Evolutionary conservation across 2,329 filamentous ascomycete species (phyloP).

Genomic region (Byssoonygena ceratinophila): DNA sequence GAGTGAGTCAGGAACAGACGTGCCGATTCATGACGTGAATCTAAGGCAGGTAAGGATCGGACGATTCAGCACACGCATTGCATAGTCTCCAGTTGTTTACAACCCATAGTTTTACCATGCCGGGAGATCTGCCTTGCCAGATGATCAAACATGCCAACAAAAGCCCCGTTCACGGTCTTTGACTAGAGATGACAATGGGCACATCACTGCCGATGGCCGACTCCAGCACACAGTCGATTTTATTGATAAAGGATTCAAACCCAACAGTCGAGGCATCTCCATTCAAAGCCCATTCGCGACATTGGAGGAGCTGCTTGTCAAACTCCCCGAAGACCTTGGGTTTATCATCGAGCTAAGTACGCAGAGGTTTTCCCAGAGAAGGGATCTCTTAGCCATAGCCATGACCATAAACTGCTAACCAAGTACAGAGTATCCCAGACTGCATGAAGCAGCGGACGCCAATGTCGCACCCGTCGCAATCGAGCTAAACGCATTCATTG

Average conservation of each 20-base stretch:
- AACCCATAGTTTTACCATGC: constrained; percentile 27
- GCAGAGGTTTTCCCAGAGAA: constrained; percentile 11
- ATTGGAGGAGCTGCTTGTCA: constrained; percentile 29
- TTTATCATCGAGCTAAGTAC: constrained; percentile 37
- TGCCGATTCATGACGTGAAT: constrained; percentile 33
- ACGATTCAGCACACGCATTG: too few relatives aligned
- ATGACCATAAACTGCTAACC: too few relatives aligned
- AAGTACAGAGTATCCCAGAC: constrained; percentile 32
- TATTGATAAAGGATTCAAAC: constrained; percentile 32
- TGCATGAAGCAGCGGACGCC: constrained; percentile 30
- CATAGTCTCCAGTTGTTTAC: too few relatives aligned
- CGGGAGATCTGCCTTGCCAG: constrained; percentile 17
- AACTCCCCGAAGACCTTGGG: constrained; percentile 29
- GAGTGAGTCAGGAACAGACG: constrained; percentile 36
- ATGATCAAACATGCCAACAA: neutral
- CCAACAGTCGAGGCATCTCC: constrained; percentile 31
- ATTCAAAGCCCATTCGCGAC: constrained; percentile 33
- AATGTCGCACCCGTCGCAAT: constrained; percentile 29
- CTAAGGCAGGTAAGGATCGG: constrained; percentile 33
- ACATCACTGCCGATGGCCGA: constrained; percentile 18
- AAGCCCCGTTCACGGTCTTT: constrained; percentile 21
- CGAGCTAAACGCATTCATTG: constrained; percentile 34
- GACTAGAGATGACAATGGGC: constrained; percentile 12
- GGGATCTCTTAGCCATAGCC: neutral
- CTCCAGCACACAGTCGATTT: constrained; percentile 35